Percentiles rank a stretch among this genome's conserved stretches.
Evolutionary conservation across 108 stramenopile genomes (phyloP).

Genomic region (Licmophora abbreviata): DNA sequence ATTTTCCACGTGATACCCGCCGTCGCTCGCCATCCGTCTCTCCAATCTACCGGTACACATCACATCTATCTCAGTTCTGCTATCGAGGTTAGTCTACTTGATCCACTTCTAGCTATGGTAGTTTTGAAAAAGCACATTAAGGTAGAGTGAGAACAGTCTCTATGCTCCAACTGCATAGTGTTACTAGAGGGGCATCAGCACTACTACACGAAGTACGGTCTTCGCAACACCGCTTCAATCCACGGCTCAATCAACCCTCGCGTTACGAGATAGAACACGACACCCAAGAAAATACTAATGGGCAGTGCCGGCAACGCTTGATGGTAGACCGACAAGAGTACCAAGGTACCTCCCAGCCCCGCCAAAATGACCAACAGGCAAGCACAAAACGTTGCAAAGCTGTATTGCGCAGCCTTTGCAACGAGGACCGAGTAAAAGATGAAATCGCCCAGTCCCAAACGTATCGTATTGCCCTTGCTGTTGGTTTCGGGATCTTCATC

Average conservation of each 20-base stretch:
- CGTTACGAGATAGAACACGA: constrained; percentile 67
- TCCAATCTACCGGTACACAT: no score
- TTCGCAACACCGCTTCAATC: constrained; percentile 48
- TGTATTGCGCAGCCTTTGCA: constrained; percentile 86
- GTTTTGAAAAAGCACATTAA: no score
- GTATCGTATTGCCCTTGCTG: constrained; percentile 36
- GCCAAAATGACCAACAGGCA: constrained; percentile 85
- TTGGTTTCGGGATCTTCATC: constrained; percentile 42
- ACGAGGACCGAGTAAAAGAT: constrained; percentile 96
- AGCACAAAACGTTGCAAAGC: constrained; percentile 84
- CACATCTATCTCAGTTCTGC: no score
- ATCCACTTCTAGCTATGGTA: no score
- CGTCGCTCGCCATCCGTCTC: no score
- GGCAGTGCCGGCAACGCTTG: constrained; percentile 91
- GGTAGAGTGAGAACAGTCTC: no score
- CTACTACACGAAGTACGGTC: constrained; percentile 74
- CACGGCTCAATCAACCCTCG: constrained; percentile 67
- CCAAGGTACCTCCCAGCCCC: constrained; percentile 86
- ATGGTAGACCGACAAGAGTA: constrained; percentile 84
- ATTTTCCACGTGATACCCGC: no score
- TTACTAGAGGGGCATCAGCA: no score
- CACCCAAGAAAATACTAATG: constrained; percentile 79
- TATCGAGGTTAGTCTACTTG: no score
- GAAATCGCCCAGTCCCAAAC: constrained; percentile 84
- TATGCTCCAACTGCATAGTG: no score